phyloP scores from a whole-genome alignment of 2,329 filamentous ascomycete species.

The Keithomyces neogunnii region DNA sequence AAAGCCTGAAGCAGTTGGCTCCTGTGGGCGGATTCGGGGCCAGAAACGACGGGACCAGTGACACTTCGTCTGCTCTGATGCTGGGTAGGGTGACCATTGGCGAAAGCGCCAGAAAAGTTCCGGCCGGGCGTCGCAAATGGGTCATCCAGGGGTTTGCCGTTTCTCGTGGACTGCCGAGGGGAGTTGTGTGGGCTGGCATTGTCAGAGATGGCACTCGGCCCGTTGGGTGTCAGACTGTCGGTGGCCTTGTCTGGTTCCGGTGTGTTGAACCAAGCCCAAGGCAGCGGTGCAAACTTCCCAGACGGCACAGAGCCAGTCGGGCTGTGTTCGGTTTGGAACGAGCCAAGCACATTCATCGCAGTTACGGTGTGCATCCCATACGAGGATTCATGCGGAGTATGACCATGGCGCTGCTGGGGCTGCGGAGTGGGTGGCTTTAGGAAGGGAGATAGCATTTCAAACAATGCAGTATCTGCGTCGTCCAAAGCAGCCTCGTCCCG shows the following conservation, averaged over 20 bases:
- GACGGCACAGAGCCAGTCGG: slow-evolving; percentile 19
- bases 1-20: slow-evolving; percentile 28
- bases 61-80: slow-evolving; percentile 4
- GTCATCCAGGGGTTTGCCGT: slow-evolving; percentile 17
- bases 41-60: slow-evolving; percentile 2
- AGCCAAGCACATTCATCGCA: slow-evolving; percentile 41
- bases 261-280: slow-evolving; percentile 42
- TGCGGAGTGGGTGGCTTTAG: slow-evolving; percentile 36
- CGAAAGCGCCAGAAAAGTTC: slow-evolving; percentile 4
- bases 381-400: slow-evolving; percentile 33
- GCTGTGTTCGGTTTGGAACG: slow-evolving; percentile 24
- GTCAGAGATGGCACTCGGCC: slow-evolving; percentile 17
- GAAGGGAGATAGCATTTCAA: slow-evolving; percentile 41
- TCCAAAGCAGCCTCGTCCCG: slow-evolving; percentile 13
- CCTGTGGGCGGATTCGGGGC: slow-evolving; percentile 22
- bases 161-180: slow-evolving; percentile 10
- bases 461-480: slow-evolving; percentile 30
- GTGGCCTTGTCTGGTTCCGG: slow-evolving; percentile 21
- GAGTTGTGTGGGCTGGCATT: slow-evolving; percentile 17
- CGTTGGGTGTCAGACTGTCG: slow-evolving; percentile 9
- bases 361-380: slow-evolving; percentile 48
- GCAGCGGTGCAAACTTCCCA: slow-evolving; percentile 30
- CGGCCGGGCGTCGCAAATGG: slow-evolving; percentile 21
- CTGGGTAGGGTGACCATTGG: not conserved
- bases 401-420: slow-evolving; percentile 19